Conservation (phyloP, 2,329 filamentous ascomycete genomes). For the Iodosphaeria phyllophila region DNA sequence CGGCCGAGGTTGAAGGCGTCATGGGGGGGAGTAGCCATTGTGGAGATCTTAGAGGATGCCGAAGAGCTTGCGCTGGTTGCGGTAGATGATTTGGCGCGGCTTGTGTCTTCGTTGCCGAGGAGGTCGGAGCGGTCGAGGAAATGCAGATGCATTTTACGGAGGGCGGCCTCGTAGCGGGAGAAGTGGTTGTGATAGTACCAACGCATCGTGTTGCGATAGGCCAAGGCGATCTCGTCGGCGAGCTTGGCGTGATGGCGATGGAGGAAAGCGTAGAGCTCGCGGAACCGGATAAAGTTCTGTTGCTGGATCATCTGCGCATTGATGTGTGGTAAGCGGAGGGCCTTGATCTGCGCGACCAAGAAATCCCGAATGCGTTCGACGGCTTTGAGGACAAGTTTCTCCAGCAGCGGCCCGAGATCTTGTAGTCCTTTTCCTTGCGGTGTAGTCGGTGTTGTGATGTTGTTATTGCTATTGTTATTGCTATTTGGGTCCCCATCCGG, state of each 20-base stretch:
- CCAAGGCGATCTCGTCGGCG: slow-evolving; percentile 75
- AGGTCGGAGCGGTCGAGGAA: slow-evolving; percentile 67
- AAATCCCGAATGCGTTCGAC: slow-evolving; percentile 88
- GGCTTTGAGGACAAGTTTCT: slow-evolving; percentile 77
- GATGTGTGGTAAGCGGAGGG: slow-evolving; percentile 82
- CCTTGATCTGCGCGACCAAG: slow-evolving; percentile 85
- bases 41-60: slow-evolving; percentile 28
- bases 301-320: slow-evolving; percentile 96
- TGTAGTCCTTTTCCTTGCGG: slow-evolving; percentile 70
- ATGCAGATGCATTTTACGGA: slow-evolving; percentile 74
- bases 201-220: slow-evolving; percentile 95
- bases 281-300: slow-evolving; percentile 74
- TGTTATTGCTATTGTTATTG: too few relatives aligned
- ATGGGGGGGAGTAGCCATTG: slow-evolving; percentile 50
- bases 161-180: slow-evolving; percentile 63
- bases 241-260: slow-evolving; percentile 66
- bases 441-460: too few relatives aligned
- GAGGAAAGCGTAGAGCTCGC: slow-evolving; percentile 73
- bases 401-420: slow-evolving; percentile 70
- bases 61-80: slow-evolving; percentile 35
- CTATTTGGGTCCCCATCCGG: too few relatives aligned
- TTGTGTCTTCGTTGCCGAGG: slow-evolving; percentile 58
- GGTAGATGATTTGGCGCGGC: too few relatives aligned
- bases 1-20: slow-evolving; percentile 83
- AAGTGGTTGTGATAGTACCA: slow-evolving; percentile 97